Conservation (phyloP, 2,329 filamentous ascomycete genomes). For the Cladophialophora immunda region DNA sequence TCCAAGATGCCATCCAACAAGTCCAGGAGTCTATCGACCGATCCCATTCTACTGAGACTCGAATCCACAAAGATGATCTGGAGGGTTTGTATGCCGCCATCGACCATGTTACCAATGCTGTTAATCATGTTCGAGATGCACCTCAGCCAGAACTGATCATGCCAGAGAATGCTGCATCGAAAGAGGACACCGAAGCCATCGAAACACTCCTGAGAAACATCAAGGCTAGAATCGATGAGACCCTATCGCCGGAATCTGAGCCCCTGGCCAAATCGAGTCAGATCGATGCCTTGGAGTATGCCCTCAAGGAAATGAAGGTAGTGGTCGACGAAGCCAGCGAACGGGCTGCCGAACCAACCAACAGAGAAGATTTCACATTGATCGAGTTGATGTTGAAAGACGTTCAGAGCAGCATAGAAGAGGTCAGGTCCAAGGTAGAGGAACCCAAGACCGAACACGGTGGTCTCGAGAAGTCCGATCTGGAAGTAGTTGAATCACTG, state of each 20-base stretch:
- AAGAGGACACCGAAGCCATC: slow-evolving; percentile 88
- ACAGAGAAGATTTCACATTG: slow-evolving; percentile 79
- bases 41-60: slow-evolving; percentile 42
- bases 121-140: slow-evolving; percentile 58
- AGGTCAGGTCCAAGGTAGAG: slow-evolving; percentile 63
- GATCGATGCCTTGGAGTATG: slow-evolving; percentile 68
- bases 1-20: slow-evolving; percentile 55
- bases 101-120: slow-evolving; percentile 62
- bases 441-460: slow-evolving; percentile 51
- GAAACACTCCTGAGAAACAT: slow-evolving; percentile 90
- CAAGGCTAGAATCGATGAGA: slow-evolving; percentile 85
- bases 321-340: slow-evolving; percentile 71
- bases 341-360: slow-evolving; percentile 72
- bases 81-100: slow-evolving; percentile 55
- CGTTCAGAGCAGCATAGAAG: slow-evolving; percentile 77
- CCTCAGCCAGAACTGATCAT: slow-evolving; percentile 47
- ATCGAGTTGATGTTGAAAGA: slow-evolving; percentile 83
- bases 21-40: slow-evolving; percentile 61
- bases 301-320: slow-evolving; percentile 79
- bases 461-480: slow-evolving; percentile 79
- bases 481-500: slow-evolving; percentile 81
- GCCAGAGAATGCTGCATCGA: slow-evolving; percentile 67
- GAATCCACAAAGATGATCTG: slow-evolving; percentile 57
- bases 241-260: slow-evolving; percentile 71
- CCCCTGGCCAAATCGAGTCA: slow-evolving; percentile 71